Conservation (phyloP, 2,329 filamentous ascomycete species). For the Boeremia lycopersici region DNA sequence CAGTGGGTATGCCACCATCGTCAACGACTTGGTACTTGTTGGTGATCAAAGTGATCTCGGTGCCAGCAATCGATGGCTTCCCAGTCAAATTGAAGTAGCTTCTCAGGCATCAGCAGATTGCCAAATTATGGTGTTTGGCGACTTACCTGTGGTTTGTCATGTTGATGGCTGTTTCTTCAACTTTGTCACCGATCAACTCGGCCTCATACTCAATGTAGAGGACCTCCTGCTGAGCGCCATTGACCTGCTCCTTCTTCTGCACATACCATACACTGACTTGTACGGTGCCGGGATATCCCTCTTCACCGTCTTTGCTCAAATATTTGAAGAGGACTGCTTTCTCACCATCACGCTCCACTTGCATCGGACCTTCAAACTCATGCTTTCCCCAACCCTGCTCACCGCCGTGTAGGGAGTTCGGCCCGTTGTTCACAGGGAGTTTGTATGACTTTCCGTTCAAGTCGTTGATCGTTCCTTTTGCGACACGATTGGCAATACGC, state of each 20-base stretch:
- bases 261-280: conserved; percentile 80
- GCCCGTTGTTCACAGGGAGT: conserved; percentile 76
- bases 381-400: conserved; percentile 80
- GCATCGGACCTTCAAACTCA: conserved; percentile 73
- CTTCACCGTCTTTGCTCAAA: conserved; percentile 78
- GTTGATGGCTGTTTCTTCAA: conserved; percentile 89
- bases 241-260: conserved; percentile 68
- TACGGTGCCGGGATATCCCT: conserved; percentile 88
- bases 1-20: conserved; percentile 73
- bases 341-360: conserved; percentile 56
- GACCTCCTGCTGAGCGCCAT: conserved; percentile 69
- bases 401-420: conserved; percentile 66
- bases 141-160: conserved; percentile 92
- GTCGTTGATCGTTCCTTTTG: conserved; percentile 69
- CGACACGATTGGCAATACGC: conserved; percentile 79
- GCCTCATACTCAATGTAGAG: conserved; percentile 90
- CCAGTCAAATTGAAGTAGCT: conserved; percentile 73
- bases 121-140: too few relatives aligned
- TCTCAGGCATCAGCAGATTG: background rate
- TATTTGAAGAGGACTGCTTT: conserved; percentile 57
- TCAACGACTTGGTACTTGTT: conserved; percentile 76
- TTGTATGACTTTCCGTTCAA: conserved; percentile 75
- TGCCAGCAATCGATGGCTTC: conserved; percentile 65
- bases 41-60: conserved; percentile 63
- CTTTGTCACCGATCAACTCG: conserved; percentile 72